Percentiles rank a stretch among this genome's conserved stretches.
phyloP scores from a whole-genome alignment of 2,329 filamentous ascomycete genomes.

The Phyllosticta ampelicida region DNA sequence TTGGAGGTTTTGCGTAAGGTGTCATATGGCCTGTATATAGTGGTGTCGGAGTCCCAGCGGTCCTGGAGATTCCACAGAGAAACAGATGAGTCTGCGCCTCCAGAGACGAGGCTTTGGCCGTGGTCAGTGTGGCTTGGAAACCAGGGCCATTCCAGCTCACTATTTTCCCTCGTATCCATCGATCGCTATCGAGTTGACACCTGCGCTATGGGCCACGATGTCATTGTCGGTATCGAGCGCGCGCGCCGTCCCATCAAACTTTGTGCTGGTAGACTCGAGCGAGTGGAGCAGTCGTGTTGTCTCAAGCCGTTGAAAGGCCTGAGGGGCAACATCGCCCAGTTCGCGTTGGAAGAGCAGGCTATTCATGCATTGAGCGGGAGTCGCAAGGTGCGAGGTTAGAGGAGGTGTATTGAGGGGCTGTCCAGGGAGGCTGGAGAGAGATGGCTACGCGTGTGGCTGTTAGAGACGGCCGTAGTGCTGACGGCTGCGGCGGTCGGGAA shows the following conservation, averaged over 20 bases:
- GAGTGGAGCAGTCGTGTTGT: conserved; percentile 55
- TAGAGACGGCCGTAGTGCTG: background rate
- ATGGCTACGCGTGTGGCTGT: background rate
- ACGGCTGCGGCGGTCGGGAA: background rate
- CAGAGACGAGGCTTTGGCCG: conserved; percentile 55
- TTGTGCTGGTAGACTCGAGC: conserved; percentile 57
- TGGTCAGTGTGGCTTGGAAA: background rate
- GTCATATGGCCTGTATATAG: background rate
- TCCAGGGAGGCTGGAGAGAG: background rate
- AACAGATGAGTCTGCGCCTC: conserved; percentile 74
- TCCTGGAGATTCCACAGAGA: conserved; percentile 77
- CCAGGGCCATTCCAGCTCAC: conserved; percentile 32
- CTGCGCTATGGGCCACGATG: conserved; percentile 60
- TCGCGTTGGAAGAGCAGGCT: conserved; percentile 69
- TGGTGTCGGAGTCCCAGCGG: background rate
- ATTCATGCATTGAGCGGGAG: conserved; percentile 47
- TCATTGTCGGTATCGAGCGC: conserved; percentile 14
- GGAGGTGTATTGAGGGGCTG: background rate
- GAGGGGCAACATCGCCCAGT: conserved; percentile 51
- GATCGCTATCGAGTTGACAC: conserved; percentile 67
- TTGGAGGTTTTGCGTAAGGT: conserved; percentile 21
- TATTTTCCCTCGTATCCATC: conserved; percentile 73
- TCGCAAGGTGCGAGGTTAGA: background rate
- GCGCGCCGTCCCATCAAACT: conserved; percentile 52
- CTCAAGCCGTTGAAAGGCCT: conserved; percentile 54